Evolutionary conservation across 2,329 filamentous ascomycete species (phyloP), one percentile per base, ranked within the genome.

Genomic region (Aspergillus nomiae): DNA sequence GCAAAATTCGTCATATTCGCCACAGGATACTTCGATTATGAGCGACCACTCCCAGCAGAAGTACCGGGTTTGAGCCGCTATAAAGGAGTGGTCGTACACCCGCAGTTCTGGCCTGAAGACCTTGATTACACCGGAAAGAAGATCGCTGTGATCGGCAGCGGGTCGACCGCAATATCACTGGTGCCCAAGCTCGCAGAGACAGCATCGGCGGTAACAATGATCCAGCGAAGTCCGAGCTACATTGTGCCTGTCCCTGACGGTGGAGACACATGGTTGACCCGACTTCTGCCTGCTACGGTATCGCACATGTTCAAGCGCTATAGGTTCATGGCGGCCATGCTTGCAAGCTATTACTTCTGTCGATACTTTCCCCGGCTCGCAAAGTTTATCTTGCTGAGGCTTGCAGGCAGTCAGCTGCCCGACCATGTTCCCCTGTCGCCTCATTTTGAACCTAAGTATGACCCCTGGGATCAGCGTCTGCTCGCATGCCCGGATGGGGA

Each of bases 401-500:
- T 43, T 19, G 8, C 41, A 21, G 41, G 16, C 0, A 21, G 9
- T n/a, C 41, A 43, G 71, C 61, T 36, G 6, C 34, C 34, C 14
- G 12, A 36, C 2, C 12, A 2, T 36, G 4, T 36, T 36, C 34
- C 34, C 1, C 14, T 36, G 12, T 36, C 34, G 34, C 81, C 84
- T 2, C 84, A 90, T 73, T 90, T 90, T 72, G 84, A 83, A 6
- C 88, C 88, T 0, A 71, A 70, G 1, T 90, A 90, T 69, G 80
- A 84, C 28, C 87, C 87, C 0, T 88, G 90, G 82, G 83, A 92
- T 61, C 91, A 94, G 73, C 85, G 91, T 1, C 79, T 94, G 6
- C 93, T 90, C 70, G 78, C 90, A 63, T 87, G 78, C 36, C 83
- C 83, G 0, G 80, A 85, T 56, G 83, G 81, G 34, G 85, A 87